Conservation (phyloP, 352 stramenopile genomes). For the Ophiocytium majus region DNA sequence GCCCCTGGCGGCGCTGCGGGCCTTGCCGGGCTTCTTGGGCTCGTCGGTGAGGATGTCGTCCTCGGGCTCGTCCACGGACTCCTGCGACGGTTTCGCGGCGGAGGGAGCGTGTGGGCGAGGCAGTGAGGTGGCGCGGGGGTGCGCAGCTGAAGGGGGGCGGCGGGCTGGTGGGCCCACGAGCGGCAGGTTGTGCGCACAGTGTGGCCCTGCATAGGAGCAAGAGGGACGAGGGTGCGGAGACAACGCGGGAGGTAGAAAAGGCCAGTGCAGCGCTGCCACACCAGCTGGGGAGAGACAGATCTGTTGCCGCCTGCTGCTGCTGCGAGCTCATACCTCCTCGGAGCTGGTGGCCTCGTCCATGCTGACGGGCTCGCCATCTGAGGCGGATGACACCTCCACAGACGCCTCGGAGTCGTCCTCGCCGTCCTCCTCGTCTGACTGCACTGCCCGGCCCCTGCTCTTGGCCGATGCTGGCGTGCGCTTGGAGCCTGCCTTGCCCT, state of each 20-base stretch:
- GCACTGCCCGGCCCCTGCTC: not conserved
- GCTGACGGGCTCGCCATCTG: too few relatives aligned
- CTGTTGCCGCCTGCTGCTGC: too few relatives aligned
- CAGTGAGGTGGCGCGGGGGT: not conserved
- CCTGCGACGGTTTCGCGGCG: not conserved
- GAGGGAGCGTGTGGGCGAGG: not conserved
- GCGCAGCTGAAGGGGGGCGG: too few relatives aligned
- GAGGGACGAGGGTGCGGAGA: too few relatives aligned
- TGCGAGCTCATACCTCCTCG: too few relatives aligned
- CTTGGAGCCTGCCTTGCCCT: not conserved
- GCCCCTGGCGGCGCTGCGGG: not conserved
- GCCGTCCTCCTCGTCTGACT: not conserved
- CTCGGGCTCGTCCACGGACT: not conserved
- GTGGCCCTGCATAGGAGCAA: too few relatives aligned
- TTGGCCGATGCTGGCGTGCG: not conserved
- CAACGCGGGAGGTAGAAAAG: too few relatives aligned
- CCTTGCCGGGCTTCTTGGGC: not conserved
- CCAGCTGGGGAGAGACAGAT: too few relatives aligned
- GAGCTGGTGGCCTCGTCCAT: not conserved
- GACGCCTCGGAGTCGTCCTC: not conserved
- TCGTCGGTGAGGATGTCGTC: conserved; percentile 1
- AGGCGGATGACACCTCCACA: not conserved
- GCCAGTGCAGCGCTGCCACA: too few relatives aligned
- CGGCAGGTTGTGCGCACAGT: conserved; percentile 36
- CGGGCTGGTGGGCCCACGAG: conserved; percentile 48